phyloP scores from a whole-genome alignment of 2,329 filamentous ascomycete species.

The Paecilomyces niveus region DNA sequence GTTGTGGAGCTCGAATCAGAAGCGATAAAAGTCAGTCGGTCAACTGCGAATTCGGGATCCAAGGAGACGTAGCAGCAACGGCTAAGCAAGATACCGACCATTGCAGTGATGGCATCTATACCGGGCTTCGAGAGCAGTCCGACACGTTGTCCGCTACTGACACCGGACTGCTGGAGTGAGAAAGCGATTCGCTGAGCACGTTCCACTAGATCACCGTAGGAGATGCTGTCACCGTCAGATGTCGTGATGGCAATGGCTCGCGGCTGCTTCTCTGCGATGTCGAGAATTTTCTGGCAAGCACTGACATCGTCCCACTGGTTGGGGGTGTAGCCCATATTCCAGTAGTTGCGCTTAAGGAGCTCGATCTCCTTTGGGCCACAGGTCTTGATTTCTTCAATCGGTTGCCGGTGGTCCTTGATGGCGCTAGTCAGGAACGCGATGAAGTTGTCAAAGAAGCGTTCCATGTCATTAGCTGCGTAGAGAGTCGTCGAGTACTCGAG shows the following conservation, averaged over 20 bases:
- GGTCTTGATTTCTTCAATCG: constrained; percentile 14
- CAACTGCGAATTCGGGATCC: constrained; percentile 15
- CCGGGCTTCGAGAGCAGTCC: constrained; percentile 14
- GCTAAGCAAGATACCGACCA: constrained; percentile 9
- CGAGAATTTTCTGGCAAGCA: constrained; percentile 8
- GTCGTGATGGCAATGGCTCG: constrained; percentile 11
- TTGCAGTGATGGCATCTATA: constrained; percentile 12
- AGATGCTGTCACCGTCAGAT: constrained; percentile 11
- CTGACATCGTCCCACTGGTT: constrained; percentile 13
- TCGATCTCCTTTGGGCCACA: constrained; percentile 15
- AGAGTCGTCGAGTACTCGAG: constrained; percentile 15
- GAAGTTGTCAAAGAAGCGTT: constrained; percentile 20
- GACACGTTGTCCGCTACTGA: constrained; percentile 7
- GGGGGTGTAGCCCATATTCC: constrained; percentile 6
- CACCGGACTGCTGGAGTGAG: constrained; percentile 2
- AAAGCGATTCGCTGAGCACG: constrained; percentile 11
- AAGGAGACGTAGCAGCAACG: constrained; percentile 10
- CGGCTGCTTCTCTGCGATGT: constrained; percentile 8
- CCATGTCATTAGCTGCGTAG: constrained; percentile 16
- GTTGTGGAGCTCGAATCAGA: constrained; percentile 9
- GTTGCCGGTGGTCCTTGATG: constrained; percentile 17
- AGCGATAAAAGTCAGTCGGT: constrained; percentile 13
- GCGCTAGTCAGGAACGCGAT: constrained; percentile 14
- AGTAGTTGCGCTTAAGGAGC: constrained; percentile 11
- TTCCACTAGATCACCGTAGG: constrained; percentile 10